Percentiles rank a stretch among this genome's conserved stretches.
phyloP scores from a whole-genome alignment of 2,329 filamentous ascomycete genomes.

The Colletotrichum orbiculare region DNA sequence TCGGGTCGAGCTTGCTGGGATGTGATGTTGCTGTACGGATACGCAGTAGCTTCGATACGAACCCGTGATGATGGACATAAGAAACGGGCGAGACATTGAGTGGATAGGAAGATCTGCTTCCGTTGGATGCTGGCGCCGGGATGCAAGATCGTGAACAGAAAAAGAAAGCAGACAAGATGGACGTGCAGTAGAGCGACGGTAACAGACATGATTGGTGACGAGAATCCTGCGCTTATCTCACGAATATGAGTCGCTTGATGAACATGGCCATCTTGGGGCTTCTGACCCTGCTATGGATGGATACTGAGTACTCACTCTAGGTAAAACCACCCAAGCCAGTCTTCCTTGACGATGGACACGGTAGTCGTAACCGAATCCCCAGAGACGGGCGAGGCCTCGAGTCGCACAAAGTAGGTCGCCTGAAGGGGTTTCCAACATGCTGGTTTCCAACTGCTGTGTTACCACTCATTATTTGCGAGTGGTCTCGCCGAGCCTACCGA shows the following conservation, averaged over 20 bases:
- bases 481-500: no score
- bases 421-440: no score
- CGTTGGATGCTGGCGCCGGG: slow-evolving; percentile 3
- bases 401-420: no score
- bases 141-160: slow-evolving; percentile 18
- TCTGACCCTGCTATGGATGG: no score
- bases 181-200: slow-evolving; percentile 7
- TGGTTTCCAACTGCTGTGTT: no score
- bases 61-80: slow-evolving; percentile 16
- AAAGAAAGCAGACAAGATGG: slow-evolving; percentile 18
- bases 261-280: no score
- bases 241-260: no score
- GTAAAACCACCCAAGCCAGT: background rate
- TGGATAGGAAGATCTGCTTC: slow-evolving; percentile 10
- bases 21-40: background rate
- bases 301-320: no score
- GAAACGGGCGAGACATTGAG: slow-evolving; percentile 14
- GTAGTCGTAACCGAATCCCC: no score
- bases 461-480: no score
- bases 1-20: background rate
- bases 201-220: slow-evolving; percentile 15
- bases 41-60: slow-evolving; percentile 7
- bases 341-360: slow-evolving; percentile 12
- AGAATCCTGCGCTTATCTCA: no score
- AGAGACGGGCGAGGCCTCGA: no score